Base-by-base conservation (phyloP, 441 rosid species). In the Daphne laureola region DNA sequence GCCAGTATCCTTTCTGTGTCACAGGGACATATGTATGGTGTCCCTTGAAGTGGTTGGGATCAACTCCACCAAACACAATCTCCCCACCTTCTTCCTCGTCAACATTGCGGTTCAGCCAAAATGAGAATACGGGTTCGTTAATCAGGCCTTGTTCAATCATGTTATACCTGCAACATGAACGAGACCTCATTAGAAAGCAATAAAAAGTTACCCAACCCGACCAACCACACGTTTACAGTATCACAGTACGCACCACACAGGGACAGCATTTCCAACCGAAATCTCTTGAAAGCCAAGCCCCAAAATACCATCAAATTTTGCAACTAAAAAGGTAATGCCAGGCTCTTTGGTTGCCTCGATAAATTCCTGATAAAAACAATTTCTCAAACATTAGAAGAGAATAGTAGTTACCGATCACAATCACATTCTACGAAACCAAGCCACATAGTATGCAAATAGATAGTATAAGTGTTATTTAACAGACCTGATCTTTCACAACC, bases 1-100 rank as follows among this genome's bases (percentile, higher is more conserved):
- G 90, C 90, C 90, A 83, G 51, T 83, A 83, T 66, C 90, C 90
- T 67, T 78, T 80, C 58, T 40, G 82, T 36, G 90, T 72, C 17
- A 83, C 86, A 0, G 90, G 90, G 40, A 80, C 90, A 68, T 71
- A 74, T 16, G 86, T 83, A 66, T 83, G 90, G 51, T 78, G 68
- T 45, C 86, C 90, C 69, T 62, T 76, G 55, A 66, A 78, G 43
- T 78, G 90, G 56, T 70, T 71, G 18, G 78, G 55, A 51, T 78
- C 86, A 8, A 74, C 53, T 38, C 90, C 90, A 3, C 90, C 90
- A 50, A 83, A 78, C 17, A 83, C 80, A 72, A 83, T 63, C 58
- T 83, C 80, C 64, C 90, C 90, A 45, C 90, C 90, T 62, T 75
- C 73, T 64, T 54, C 73, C 31, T 72, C 86, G 25, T 78, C 58